A percentile compares a stretch with the other conserved stretches of the same genome.
phyloP scores from a whole-genome alignment of 371 early-diverging fungal genomes.

The Enterocytospora artemiae region DNA sequence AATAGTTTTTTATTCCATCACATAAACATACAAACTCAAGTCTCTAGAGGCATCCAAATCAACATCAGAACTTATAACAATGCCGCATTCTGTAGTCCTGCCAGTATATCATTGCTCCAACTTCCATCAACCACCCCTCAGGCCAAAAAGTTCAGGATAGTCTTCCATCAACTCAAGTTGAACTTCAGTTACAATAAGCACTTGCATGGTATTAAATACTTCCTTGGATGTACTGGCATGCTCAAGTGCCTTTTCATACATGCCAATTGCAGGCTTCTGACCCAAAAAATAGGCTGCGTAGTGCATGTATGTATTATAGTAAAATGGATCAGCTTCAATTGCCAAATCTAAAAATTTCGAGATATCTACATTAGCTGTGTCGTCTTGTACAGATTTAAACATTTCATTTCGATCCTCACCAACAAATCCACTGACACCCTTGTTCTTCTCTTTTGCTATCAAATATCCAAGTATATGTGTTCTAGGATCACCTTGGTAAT shows the following conservation, averaged over 20 bases:
- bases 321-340: conserved; percentile 10
- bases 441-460: no score
- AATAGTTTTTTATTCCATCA: neutral
- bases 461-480: neutral
- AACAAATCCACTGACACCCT: no score
- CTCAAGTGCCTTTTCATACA: conserved; percentile 18
- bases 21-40: no score
- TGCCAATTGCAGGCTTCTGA: neutral
- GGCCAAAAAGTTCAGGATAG: conserved; percentile 13
- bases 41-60: no score
- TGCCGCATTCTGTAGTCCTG: no score
- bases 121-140: no score
- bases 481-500: neutral
- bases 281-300: neutral
- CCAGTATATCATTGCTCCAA: no score
- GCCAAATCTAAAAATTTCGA: neutral
- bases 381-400: neutral
- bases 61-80: no score
- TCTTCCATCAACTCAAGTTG: conserved; percentile 14
- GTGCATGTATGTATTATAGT: conserved; percentile 16
- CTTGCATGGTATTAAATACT: neutral
- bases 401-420: no score
- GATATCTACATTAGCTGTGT: neutral
- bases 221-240: neutral
- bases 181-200: conserved; percentile 7